phyloP scores from a whole-genome alignment of 2,329 filamentous ascomycete species.

The Sporothrix brasiliensis region DNA sequence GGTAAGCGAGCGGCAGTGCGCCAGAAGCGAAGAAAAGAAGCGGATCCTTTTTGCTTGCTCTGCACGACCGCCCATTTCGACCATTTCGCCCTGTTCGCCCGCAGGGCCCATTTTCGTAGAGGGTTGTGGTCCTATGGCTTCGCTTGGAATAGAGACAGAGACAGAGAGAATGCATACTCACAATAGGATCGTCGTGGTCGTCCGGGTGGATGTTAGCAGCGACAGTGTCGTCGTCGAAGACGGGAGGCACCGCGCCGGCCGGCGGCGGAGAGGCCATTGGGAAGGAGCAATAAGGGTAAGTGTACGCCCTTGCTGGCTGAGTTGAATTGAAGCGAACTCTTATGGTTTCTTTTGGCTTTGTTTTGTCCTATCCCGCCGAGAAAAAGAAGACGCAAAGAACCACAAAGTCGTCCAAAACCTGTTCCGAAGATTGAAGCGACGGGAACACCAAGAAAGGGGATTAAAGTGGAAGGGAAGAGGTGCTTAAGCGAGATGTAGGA shows the following conservation, averaged over 20 bases:
- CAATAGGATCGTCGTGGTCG: conserved; percentile 28
- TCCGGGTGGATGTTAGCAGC: conserved; percentile 8
- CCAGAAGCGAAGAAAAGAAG: conserved; percentile 1
- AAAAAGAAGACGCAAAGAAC: background rate
- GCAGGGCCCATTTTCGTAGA: background rate
- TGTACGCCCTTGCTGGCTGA: background rate
- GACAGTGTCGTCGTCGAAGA: conserved; percentile 2
- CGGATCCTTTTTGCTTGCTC: conserved; percentile 9
- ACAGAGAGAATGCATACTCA: background rate
- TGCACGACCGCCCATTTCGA: conserved; percentile 9
- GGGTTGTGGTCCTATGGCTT: background rate
- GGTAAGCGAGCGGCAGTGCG: conserved; percentile 26
- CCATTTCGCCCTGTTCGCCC: background rate
- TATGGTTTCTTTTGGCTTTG: background rate
- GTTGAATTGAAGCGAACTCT: background rate
- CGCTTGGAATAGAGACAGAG: background rate
- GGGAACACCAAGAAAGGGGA: conserved; percentile 14
- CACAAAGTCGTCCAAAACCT: too few relatives aligned
- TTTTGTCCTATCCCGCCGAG: background rate
- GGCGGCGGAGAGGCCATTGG: conserved; percentile 20
- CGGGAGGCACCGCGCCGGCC: background rate
- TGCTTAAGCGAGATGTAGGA: conserved; percentile 25
- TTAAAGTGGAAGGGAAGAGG: background rate
- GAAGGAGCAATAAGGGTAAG: background rate
- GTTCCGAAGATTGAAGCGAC: background rate